phyloP scores from a whole-genome alignment of 495 filamentous ascomycete species.

The Aspergillus olivimuriae region DNA sequence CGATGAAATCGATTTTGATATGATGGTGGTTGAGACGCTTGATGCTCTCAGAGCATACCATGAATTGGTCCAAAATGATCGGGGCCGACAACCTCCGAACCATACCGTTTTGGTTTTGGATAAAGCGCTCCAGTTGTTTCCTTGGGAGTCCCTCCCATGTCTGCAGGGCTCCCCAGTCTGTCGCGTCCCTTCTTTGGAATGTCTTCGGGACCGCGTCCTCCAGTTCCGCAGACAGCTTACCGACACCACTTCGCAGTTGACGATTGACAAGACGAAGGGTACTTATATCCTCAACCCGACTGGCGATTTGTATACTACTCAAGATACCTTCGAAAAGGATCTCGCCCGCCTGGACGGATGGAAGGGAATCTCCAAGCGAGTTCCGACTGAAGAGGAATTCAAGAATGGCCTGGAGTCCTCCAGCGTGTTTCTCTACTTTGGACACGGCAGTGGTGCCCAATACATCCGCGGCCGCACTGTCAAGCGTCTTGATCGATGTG shows the following conservation, averaged over 20 bases:
- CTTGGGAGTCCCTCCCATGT: slow-evolving; percentile 93
- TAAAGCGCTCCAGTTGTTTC: slow-evolving; percentile 80
- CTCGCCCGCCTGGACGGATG: slow-evolving; percentile 54
- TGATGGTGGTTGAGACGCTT: slow-evolving; percentile 75
- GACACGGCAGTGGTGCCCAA: slow-evolving; percentile 91
- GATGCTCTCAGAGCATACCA: slow-evolving; percentile 79
- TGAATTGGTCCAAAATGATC: slow-evolving; percentile 40
- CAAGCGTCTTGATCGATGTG: slow-evolving; percentile 66
- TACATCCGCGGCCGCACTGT: slow-evolving; percentile 80
- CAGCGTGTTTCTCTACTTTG: slow-evolving; percentile 83
- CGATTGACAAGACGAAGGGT: slow-evolving; percentile 55
- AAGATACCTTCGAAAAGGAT: slow-evolving; percentile 59
- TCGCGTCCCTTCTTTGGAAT: slow-evolving; percentile 74
- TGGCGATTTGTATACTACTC: slow-evolving; percentile 73
- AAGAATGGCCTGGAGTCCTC: slow-evolving; percentile 50
- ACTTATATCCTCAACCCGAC: slow-evolving; percentile 85
- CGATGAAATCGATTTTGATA: slow-evolving; percentile 95
- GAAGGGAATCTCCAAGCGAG: slow-evolving; percentile 57
- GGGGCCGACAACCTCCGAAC: slow-evolving; percentile 55
- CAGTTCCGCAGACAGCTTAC: slow-evolving; percentile 37
- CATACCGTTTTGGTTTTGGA: slow-evolving; percentile 94
- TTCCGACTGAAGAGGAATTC: slow-evolving; percentile 74
- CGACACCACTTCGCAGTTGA: slow-evolving; percentile 30
- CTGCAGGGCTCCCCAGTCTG: slow-evolving; percentile 73
- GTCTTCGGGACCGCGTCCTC: slow-evolving; percentile 64